These are phyloP conservation scores for Jamesozyma jinghongensis DNA, from an alignment of 805 yeast species.

Conservation along the genomic window DNA sequence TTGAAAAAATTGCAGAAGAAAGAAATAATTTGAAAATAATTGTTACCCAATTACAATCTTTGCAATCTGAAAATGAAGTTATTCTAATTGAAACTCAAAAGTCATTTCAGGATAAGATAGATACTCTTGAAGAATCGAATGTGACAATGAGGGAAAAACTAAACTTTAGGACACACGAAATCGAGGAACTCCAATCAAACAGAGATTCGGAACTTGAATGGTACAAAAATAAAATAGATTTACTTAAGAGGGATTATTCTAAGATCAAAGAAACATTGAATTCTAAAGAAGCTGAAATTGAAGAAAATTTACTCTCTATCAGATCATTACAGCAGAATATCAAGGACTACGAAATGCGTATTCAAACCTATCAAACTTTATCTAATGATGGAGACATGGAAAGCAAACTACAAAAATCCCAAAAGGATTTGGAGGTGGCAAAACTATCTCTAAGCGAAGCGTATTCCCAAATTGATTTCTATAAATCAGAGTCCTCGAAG, in stretches of 20 bases:
- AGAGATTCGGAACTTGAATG: slow-evolving; percentile 46
- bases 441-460: slow-evolving; percentile 49
- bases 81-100: slow-evolving; percentile 41
- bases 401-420: slow-evolving; percentile 23
- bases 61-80: slow-evolving; percentile 52
- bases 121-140: slow-evolving; percentile 33
- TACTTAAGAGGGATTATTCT: neutral
- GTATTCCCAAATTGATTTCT: slow-evolving; percentile 49
- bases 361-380: slow-evolving; percentile 25
- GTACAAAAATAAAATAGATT: slow-evolving; percentile 45
- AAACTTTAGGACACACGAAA: slow-evolving; percentile 20
- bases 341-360: slow-evolving; percentile 20
- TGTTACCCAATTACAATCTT: slow-evolving; percentile 49
- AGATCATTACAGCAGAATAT: slow-evolving; percentile 19
- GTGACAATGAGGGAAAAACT: slow-evolving; percentile 26
- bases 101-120: slow-evolving; percentile 41
- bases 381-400: slow-evolving; percentile 11
- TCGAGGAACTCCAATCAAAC: slow-evolving; percentile 30
- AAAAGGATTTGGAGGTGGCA: slow-evolving; percentile 38
- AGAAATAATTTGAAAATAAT: slow-evolving; percentile 48
- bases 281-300: slow-evolving; percentile 5
- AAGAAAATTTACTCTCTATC: slow-evolving; percentile 7
- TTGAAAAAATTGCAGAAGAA: slow-evolving; percentile 46
- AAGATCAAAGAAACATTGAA: neutral
- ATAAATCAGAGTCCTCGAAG: slow-evolving; percentile 52